Conservation (phyloP, 306 rosid species). For the Pterocarpus santalinus region DNA sequence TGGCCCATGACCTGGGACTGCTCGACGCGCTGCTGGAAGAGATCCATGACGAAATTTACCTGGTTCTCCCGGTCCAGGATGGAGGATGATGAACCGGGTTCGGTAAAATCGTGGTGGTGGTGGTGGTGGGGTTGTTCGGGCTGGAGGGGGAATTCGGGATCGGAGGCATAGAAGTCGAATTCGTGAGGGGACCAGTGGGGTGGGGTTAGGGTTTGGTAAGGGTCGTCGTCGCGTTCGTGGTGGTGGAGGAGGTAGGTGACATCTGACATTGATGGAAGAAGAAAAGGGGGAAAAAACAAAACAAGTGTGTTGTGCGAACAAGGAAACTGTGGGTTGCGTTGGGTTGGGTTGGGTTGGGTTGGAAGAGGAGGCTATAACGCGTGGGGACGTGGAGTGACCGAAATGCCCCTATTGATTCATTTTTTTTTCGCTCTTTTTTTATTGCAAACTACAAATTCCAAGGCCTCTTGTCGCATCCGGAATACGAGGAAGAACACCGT, state of each 20-base stretch:
- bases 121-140: conserved; percentile 35
- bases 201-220: conserved; percentile 46
- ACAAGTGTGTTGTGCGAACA: neutral
- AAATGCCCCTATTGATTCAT: neutral
- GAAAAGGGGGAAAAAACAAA: neutral
- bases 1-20: conserved; percentile 66
- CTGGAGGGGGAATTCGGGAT: conserved; percentile 56
- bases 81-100: conserved; percentile 42
- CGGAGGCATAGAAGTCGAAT: conserved; percentile 48
- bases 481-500: conserved; percentile 42
- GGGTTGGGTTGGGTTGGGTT: neutral
- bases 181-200: conserved; percentile 49
- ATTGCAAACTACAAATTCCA: neutral
- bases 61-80: conserved; percentile 64
- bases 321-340: conserved; percentile 16
- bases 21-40: conserved; percentile 89
- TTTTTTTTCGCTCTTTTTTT: neutral
- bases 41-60: conserved; percentile 83
- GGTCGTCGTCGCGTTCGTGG: conserved; percentile 57
- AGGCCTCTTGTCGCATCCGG: conserved; percentile 24
- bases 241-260: conserved; percentile 53
- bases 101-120: conserved; percentile 45
- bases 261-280: conserved; percentile 58
- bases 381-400: conserved; percentile 21
- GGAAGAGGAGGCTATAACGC: conserved; percentile 6